A percentile compares a stretch with the other conserved stretches of the same genome.
Evolutionary conservation across 1,284 basidiomycete genomes (phyloP).

Genomic region (Microbotryomycetes sp.): DNA sequence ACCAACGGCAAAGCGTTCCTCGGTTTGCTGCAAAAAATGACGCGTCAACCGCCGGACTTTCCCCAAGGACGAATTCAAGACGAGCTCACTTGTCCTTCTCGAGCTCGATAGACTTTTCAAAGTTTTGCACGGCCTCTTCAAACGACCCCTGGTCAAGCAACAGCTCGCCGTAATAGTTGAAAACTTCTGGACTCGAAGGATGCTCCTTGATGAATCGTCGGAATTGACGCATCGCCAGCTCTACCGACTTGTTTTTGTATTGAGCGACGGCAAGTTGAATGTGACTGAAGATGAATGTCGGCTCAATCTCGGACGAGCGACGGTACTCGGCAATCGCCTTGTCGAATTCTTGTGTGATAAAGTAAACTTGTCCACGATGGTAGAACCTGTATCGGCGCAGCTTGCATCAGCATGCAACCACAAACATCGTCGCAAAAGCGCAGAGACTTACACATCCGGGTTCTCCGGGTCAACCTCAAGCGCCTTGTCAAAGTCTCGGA

Average conservation of each 20-base stretch:
- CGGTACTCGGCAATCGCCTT: slow-evolving; percentile 84
- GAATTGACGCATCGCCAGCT: slow-evolving; percentile 83
- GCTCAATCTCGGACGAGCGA: slow-evolving; percentile 75
- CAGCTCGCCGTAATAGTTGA: slow-evolving; percentile 74
- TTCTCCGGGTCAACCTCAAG: slow-evolving; percentile 74
- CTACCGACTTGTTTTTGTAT: slow-evolving; percentile 79
- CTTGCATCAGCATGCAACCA: background rate
- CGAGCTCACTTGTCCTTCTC: slow-evolving; percentile 57
- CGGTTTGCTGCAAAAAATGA: slow-evolving; percentile 10
- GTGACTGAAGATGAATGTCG: slow-evolving; percentile 83
- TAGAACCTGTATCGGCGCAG: slow-evolving; percentile 63
- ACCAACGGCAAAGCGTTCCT: slow-evolving; percentile 58
- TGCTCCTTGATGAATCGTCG: slow-evolving; percentile 47
- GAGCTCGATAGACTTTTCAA: slow-evolving; percentile 84
- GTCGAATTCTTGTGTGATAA: slow-evolving; percentile 86
- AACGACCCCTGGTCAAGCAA: slow-evolving; percentile 86
- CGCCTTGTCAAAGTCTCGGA: slow-evolving; percentile 86
- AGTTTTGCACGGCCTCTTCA: slow-evolving; percentile 87
- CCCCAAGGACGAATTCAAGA: background rate
- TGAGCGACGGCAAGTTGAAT: slow-evolving; percentile 96
- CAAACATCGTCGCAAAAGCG: background rate
- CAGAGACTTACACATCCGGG: slow-evolving; percentile 53
- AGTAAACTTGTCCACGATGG: slow-evolving; percentile 96
- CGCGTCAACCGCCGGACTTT: slow-evolving; percentile 6
- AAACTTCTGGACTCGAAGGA: slow-evolving; percentile 28